Conservation (phyloP, 441 rosid species). For the Corymbia citriodora region DNA sequence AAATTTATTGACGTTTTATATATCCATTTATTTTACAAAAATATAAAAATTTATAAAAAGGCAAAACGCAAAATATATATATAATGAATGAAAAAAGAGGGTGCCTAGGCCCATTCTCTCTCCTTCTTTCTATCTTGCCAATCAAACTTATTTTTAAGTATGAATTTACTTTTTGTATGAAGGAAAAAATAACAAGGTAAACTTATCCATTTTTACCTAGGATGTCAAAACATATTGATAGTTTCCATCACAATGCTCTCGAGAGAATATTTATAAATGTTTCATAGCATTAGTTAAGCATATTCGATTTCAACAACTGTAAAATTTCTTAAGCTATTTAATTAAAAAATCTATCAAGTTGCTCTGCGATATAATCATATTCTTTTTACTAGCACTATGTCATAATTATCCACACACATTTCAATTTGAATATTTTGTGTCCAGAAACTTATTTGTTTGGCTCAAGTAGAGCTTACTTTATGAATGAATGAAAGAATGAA, state of each 20-base stretch:
- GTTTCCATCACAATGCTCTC: fast-evolving
- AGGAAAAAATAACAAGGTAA: neutral
- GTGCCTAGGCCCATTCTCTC: no score
- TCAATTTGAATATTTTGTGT: neutral
- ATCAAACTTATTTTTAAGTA: no score
- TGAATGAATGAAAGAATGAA: no score
- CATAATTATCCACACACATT: neutral
- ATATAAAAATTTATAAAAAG: no score
- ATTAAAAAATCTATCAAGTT: neutral
- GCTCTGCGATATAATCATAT: neutral
- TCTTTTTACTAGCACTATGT: neutral
- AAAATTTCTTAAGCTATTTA: neutral
- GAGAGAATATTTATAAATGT: neutral
- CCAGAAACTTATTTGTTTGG: no score
- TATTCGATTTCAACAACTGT: neutral
- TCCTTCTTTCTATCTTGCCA: no score
- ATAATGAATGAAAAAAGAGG: no score
- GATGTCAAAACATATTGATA: neutral
- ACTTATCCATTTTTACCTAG: neutral
- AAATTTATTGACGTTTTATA: no score
- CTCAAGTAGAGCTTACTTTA: no score
- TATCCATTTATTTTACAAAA: no score
- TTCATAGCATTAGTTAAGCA: neutral
- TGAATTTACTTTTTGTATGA: neutral
- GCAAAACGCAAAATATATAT: no score